These are phyloP conservation scores for Diaporthe caulivora DNA, from an alignment of 2,329 filamentous ascomycete species.

Conservation along the genomic window DNA sequence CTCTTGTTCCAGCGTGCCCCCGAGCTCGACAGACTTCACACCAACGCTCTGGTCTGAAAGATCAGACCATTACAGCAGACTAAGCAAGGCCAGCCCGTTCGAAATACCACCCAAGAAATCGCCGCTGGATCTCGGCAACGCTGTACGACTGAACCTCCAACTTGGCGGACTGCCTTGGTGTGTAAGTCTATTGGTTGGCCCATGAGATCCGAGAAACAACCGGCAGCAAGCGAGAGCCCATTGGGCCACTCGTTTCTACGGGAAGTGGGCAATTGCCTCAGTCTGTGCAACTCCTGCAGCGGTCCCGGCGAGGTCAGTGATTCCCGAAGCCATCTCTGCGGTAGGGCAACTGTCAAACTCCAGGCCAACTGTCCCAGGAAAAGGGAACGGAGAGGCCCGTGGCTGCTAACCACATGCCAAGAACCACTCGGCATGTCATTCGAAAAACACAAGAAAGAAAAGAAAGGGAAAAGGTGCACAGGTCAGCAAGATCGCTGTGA, in stretches of 20 bases:
- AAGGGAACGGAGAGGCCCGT: not conserved
- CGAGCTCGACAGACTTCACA: not conserved
- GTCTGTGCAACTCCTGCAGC: constrained; percentile 20
- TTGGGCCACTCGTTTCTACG: constrained; percentile 4
- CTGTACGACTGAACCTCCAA: constrained; percentile 16
- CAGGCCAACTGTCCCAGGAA: not conserved
- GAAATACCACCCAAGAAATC: not conserved
- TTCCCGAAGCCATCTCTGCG: not conserved
- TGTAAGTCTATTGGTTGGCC: not conserved
- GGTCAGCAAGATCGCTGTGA: constrained; percentile 21
- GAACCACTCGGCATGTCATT: not conserved
- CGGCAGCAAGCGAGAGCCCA: not conserved
- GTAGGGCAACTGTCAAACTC: not conserved
- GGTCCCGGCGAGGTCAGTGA: constrained; percentile 19
- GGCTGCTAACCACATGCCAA: constrained; percentile 5
- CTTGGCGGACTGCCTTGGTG: not conserved
- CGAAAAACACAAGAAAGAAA: not conserved
- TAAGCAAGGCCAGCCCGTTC: constrained; percentile 4
- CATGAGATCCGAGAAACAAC: constrained; percentile 2
- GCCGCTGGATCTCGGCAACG: constrained; percentile 5
- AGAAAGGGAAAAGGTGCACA: not conserved
- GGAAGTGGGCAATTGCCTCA: constrained; percentile 5
- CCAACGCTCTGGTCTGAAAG: constrained; percentile 19
- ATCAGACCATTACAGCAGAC: constrained; percentile 24
- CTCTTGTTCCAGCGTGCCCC: constrained; percentile 18